phyloP scores from a whole-genome alignment of 2,329 filamentous ascomycete genomes.

The Arachnomyces sp. region DNA sequence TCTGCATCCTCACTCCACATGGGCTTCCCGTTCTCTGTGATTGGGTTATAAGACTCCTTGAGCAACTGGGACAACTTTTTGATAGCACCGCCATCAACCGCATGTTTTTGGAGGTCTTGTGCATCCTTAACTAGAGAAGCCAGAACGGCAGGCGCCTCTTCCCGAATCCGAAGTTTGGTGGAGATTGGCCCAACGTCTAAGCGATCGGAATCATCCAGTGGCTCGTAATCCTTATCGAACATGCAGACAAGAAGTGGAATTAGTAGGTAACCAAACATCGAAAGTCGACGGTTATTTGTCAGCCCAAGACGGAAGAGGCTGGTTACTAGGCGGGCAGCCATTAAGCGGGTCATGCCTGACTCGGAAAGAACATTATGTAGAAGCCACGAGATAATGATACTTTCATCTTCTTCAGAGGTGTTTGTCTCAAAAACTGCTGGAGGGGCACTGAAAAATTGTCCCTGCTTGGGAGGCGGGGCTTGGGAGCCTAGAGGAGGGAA shows the following conservation, averaged over 20 bases:
- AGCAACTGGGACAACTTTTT: constrained; percentile 56
- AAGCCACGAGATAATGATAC: constrained; percentile 65
- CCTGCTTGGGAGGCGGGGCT: constrained; percentile 26
- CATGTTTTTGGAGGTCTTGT: constrained; percentile 70
- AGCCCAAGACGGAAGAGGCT: constrained; percentile 62
- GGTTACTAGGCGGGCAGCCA: constrained; percentile 62
- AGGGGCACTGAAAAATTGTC: constrained; percentile 29
- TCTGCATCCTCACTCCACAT: constrained; percentile 47
- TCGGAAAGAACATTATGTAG: constrained; percentile 47
- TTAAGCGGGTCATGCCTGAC: constrained; percentile 53
- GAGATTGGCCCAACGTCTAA: constrained; percentile 32
- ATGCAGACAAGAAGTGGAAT: constrained; percentile 63
- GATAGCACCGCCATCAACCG: constrained; percentile 62
- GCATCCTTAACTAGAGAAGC: constrained; percentile 73
- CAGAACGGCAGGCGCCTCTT: constrained; percentile 67
- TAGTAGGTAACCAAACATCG: constrained; percentile 58
- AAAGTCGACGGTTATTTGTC: constrained; percentile 56
- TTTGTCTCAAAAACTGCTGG: constrained; percentile 30
- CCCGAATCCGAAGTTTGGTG: constrained; percentile 49
- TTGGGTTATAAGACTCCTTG: constrained; percentile 58
- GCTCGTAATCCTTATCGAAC: constrained; percentile 48
- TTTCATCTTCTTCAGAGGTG: constrained; percentile 56
- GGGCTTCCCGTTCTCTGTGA: constrained; percentile 40
- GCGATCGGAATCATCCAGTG: constrained; percentile 32
- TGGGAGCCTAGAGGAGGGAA: constrained; percentile 49